These are phyloP conservation scores for Chytriomyces sp. DNA, from an alignment of 192 early-diverging fungal genomes.

Conservation along the genomic window DNA sequence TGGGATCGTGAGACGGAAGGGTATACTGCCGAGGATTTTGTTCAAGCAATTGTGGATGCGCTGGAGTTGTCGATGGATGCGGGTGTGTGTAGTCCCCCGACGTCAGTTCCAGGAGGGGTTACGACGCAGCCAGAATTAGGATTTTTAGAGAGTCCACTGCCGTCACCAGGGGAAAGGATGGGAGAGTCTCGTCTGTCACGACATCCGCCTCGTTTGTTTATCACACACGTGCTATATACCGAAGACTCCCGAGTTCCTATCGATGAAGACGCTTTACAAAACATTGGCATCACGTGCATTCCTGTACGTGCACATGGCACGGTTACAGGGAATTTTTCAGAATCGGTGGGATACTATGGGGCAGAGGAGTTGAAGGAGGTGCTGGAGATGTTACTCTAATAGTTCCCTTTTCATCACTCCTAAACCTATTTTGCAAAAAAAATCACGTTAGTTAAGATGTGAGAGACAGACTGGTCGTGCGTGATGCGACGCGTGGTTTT, in stretches of 20 bases:
- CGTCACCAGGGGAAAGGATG: neutral
- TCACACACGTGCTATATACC: constrained; percentile 50
- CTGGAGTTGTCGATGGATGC: constrained; percentile 50
- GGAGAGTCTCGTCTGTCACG: constrained; percentile 36
- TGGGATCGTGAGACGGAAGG: constrained; percentile 69
- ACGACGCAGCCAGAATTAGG: neutral
- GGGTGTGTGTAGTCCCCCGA: neutral
- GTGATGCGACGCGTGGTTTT: too few relatives aligned
- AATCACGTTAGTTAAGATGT: too few relatives aligned
- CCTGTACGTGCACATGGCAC: constrained; percentile 6
- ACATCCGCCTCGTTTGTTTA: constrained; percentile 45
- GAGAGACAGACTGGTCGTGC: too few relatives aligned
- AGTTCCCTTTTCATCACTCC: too few relatives aligned
- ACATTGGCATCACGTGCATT: constrained; percentile 43
- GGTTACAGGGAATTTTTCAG: constrained; percentile 2
- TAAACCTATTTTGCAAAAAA: too few relatives aligned
- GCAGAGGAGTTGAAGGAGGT: constrained; percentile 3
- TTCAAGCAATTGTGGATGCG: constrained; percentile 67
- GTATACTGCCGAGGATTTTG: constrained; percentile 73
- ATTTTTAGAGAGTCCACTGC: neutral
- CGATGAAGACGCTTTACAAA: constrained; percentile 40
- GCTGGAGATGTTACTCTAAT: constrained; percentile 9
- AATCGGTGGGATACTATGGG: constrained; percentile 18
- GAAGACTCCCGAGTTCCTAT: constrained; percentile 41
- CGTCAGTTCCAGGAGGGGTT: neutral